A percentile compares a stretch with the other conserved stretches of the same genome.
phyloP scores from a whole-genome alignment of 164 flowering plant genomes.

The Echeveria elegans region DNA sequence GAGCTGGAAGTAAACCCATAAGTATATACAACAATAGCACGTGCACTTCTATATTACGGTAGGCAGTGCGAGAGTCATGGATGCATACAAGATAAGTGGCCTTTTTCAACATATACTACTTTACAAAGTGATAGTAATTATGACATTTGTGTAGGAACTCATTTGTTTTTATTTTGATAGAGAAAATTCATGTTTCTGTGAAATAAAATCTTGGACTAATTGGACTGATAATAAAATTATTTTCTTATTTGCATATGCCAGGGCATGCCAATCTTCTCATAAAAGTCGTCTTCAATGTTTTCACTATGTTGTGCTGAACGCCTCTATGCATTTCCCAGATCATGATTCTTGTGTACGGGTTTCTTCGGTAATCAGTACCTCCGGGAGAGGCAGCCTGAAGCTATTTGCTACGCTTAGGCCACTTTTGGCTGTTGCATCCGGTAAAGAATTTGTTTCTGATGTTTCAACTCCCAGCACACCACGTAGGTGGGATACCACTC shows the following conservation, averaged over 20 bases:
- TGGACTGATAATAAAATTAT: neutral
- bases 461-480: constrained; percentile 11
- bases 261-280: neutral
- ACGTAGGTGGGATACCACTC: constrained; percentile 14
- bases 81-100: too few relatives aligned
- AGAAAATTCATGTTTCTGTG: neutral
- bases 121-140: neutral
- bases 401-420: constrained; percentile 19
- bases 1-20: too few relatives aligned
- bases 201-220: neutral
- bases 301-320: neutral
- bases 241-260: neutral
- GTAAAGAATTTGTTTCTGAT: constrained; percentile 10
- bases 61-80: too few relatives aligned
- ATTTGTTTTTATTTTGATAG: neutral
- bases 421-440: constrained; percentile 4
- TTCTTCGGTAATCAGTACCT: constrained; percentile 14
- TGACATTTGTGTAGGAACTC: neutral
- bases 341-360: constrained; percentile 14
- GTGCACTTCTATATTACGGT: too few relatives aligned
- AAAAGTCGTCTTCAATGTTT: neutral
- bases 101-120: too few relatives aligned
- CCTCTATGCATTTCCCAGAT: constrained; percentile 9
- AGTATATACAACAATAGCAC: too few relatives aligned
- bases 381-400: neutral